phyloP scores from a whole-genome alignment of 257 asterid genomes.

The Buddleja alternifolia region DNA sequence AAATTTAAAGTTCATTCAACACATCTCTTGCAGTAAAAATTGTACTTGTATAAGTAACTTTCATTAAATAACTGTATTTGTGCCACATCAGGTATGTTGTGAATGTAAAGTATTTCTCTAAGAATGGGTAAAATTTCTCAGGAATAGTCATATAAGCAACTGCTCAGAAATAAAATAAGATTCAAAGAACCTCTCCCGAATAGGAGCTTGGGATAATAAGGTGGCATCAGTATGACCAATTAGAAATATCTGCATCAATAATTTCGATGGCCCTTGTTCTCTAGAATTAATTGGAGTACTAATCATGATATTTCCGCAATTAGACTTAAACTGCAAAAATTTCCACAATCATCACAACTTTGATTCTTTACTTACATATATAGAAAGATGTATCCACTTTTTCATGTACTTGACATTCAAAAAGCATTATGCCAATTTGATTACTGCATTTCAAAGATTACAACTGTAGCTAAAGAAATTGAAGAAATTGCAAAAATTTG shows the following conservation, averaged over 20 bases:
- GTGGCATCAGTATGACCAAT: not conserved
- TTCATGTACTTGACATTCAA: not conserved
- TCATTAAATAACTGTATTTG: not conserved
- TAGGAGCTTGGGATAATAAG: not conserved
- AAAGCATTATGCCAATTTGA: not conserved
- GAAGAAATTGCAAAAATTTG: conserved; percentile 9
- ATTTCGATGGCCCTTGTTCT: not conserved
- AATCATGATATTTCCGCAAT: not conserved
- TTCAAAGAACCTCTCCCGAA: not conserved
- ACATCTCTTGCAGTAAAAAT: conserved; percentile 5
- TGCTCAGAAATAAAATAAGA: conserved; percentile 4
- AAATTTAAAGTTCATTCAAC: conserved; percentile 8
- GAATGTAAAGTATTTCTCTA: not conserved
- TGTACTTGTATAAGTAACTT: not conserved
- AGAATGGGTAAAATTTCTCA: no score
- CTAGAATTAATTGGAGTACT: not conserved
- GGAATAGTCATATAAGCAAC: not conserved
- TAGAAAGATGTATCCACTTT: not conserved
- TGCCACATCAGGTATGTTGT: not conserved
- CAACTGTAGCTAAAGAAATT: conserved; percentile 18
- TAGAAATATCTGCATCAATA: conserved; percentile 12
- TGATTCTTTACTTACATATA: conserved; percentile 3
- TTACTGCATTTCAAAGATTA: not conserved
- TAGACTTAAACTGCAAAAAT: conserved; percentile 13
- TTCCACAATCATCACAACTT: not conserved